Evolutionary conservation across 495 filamentous ascomycete species (phyloP).

Genomic region (Jackrogersella multiformis): DNA sequence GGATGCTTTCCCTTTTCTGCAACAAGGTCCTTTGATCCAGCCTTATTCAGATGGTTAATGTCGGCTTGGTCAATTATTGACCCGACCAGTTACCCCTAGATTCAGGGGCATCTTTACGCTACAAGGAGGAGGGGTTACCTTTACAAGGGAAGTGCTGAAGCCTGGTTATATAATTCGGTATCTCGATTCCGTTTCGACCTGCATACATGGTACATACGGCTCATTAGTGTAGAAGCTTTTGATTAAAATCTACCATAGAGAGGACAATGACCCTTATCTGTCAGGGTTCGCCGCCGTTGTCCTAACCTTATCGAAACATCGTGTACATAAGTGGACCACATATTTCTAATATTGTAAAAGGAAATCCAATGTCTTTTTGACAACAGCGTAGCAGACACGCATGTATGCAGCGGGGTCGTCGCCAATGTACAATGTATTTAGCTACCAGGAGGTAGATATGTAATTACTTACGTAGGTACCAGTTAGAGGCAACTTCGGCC

Average conservation of each 20-base stretch:
- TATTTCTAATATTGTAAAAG: slow-evolving; percentile 1
- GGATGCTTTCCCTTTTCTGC: slow-evolving; percentile 21
- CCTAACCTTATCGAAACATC: slow-evolving; percentile 10
- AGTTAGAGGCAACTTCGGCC: slow-evolving; percentile 31
- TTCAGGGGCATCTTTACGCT: slow-evolving; percentile 35
- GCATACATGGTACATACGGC: slow-evolving; percentile 4
- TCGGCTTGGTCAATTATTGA: slow-evolving; percentile 19
- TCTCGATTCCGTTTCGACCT: background rate
- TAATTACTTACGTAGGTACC: slow-evolving; percentile 2
- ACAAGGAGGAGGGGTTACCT: slow-evolving; percentile 15
- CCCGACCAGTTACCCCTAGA: slow-evolving; percentile 19
- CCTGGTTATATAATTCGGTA: slow-evolving; percentile 3
- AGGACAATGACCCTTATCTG: background rate
- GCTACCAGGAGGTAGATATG: slow-evolving; percentile 11
- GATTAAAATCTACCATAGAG: background rate
- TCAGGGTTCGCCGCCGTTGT: slow-evolving; percentile 6
- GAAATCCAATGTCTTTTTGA: slow-evolving; percentile 23
- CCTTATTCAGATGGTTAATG: slow-evolving; percentile 24
- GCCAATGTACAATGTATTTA: slow-evolving; percentile 13
- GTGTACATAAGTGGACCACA: background rate
- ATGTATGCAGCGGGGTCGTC: slow-evolving; percentile 24
- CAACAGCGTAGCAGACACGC: slow-evolving; percentile 34
- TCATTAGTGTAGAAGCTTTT: slow-evolving; percentile 17
- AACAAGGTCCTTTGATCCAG: slow-evolving; percentile 29
- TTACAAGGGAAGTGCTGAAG: slow-evolving; percentile 7